phyloP scores from a whole-genome alignment of 768 basidiomycete genomes.

The Russula ochroleuca region DNA sequence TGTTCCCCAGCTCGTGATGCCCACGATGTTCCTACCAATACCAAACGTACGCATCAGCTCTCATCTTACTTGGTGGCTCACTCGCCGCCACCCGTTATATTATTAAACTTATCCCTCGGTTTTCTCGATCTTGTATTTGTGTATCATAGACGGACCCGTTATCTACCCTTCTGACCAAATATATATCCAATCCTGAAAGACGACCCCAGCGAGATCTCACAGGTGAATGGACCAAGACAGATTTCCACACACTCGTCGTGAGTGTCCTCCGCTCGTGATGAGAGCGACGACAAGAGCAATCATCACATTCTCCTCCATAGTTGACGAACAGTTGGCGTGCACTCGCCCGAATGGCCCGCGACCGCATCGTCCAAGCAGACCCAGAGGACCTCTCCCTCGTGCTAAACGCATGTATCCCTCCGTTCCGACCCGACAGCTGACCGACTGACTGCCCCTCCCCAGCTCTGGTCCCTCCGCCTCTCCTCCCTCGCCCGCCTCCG shows the following conservation, averaged over 20 bases:
- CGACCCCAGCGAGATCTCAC: slow-evolving; percentile 67
- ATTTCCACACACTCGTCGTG: slow-evolving; percentile 79
- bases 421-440: not conserved
- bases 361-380: slow-evolving; percentile 64
- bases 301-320: slow-evolving; percentile 36
- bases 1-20: slow-evolving; percentile 62
- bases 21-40: slow-evolving; percentile 84
- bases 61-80: slow-evolving; percentile 61
- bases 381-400: slow-evolving; percentile 63
- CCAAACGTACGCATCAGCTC: slow-evolving; percentile 75
- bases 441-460: not conserved
- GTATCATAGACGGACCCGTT: slow-evolving; percentile 70
- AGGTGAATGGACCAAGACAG: slow-evolving; percentile 68
- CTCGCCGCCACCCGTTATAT: slow-evolving; percentile 38
- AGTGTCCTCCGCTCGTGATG: slow-evolving; percentile 34
- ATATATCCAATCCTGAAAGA: slow-evolving; percentile 70
- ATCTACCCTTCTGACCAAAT: slow-evolving; percentile 76
- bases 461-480: slow-evolving; percentile 85
- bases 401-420: slow-evolving; percentile 52
- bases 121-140: slow-evolving; percentile 24
- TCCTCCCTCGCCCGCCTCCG: slow-evolving; percentile 74
- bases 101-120: slow-evolving; percentile 32
- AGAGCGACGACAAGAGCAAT: slow-evolving; percentile 4
- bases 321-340: slow-evolving; percentile 89
- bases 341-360: slow-evolving; percentile 78